A percentile compares a stretch with the other conserved stretches of the same genome.
Evolutionary conservation across 805 yeast species (phyloP).

Genomic region (Starmerella bombi): DNA sequence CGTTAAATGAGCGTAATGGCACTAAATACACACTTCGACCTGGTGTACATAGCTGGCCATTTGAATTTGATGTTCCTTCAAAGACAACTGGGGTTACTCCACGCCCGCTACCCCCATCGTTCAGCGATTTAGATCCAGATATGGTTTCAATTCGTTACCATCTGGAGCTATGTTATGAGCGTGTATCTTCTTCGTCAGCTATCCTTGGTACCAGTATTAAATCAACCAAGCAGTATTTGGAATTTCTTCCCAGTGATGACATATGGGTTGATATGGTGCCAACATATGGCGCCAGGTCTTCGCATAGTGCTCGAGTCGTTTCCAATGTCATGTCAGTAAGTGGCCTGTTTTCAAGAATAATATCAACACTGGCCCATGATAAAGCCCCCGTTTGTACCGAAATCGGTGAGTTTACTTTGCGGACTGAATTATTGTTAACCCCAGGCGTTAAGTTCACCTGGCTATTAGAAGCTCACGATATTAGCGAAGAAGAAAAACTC

Average conservation of each 20-base stretch:
- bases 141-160: constrained; percentile 11
- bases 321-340: constrained; percentile 12
- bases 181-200: not conserved
- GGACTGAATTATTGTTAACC: constrained; percentile 15
- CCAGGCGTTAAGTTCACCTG: constrained; percentile 17
- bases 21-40: constrained; percentile 26
- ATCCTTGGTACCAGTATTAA: not conserved
- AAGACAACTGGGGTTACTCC: not conserved
- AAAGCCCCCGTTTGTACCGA: constrained; percentile 11
- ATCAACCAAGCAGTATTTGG: constrained; percentile 34
- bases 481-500: constrained; percentile 3
- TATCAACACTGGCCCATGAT: constrained; percentile 16
- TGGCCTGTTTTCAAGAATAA: constrained; percentile 14
- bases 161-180: constrained; percentile 4
- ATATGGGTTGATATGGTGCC: constrained; percentile 10
- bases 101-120: constrained; percentile 13
- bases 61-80: constrained; percentile 26
- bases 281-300: constrained; percentile 16
- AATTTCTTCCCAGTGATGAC: constrained; percentile 35
- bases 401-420: constrained; percentile 11
- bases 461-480: constrained; percentile 6
- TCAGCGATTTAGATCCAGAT: constrained; percentile 16
- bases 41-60: constrained; percentile 28
- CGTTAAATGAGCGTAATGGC: constrained; percentile 19
- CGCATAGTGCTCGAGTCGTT: constrained; percentile 7